Evolutionary conservation across 164 flowering plant genomes (phyloP).

Genomic region (Euptelea pleiosperma): DNA sequence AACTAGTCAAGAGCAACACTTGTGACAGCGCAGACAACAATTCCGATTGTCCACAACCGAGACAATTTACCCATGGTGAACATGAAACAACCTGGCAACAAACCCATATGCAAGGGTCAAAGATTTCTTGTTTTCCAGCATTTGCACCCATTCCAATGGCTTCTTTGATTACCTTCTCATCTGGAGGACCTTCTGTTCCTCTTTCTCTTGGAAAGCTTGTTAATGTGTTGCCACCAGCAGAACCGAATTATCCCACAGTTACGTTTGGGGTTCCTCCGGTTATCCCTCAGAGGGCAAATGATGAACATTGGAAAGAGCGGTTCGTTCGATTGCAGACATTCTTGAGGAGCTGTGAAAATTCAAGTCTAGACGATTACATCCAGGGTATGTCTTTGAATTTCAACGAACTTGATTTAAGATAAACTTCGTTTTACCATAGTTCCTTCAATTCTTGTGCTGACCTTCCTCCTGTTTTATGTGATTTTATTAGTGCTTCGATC

Average conservation of each 20-base stretch:
- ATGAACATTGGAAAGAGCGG: slow-evolving; percentile 57
- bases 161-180: slow-evolving; percentile 25
- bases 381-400: slow-evolving; percentile 45
- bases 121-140: slow-evolving; percentile 32
- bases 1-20: slow-evolving; percentile 29
- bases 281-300: slow-evolving; percentile 20
- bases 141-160: slow-evolving; percentile 32
- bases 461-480: slow-evolving; percentile 5
- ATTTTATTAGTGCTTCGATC: slow-evolving; percentile 58
- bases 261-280: too few species aligned
- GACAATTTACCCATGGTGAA: slow-evolving; percentile 21
- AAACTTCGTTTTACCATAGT: neutral
- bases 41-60: slow-evolving; percentile 18
- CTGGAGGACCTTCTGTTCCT: slow-evolving; percentile 44
- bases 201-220: slow-evolving; percentile 34
- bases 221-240: too few species aligned
- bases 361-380: slow-evolving; percentile 54
- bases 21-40: slow-evolving; percentile 21
- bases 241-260: too few species aligned
- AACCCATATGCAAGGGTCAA: slow-evolving; percentile 30
- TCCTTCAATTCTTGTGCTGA: neutral
- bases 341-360: slow-evolving; percentile 58
- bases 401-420: neutral
- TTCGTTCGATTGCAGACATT: slow-evolving; percentile 45
- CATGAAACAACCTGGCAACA: slow-evolving; percentile 23